A percentile compares a stretch with the other conserved stretches of the same genome.
Conservation (phyloP, 306 rosid genomes). For the Herpetospermum pedunculosum region DNA sequence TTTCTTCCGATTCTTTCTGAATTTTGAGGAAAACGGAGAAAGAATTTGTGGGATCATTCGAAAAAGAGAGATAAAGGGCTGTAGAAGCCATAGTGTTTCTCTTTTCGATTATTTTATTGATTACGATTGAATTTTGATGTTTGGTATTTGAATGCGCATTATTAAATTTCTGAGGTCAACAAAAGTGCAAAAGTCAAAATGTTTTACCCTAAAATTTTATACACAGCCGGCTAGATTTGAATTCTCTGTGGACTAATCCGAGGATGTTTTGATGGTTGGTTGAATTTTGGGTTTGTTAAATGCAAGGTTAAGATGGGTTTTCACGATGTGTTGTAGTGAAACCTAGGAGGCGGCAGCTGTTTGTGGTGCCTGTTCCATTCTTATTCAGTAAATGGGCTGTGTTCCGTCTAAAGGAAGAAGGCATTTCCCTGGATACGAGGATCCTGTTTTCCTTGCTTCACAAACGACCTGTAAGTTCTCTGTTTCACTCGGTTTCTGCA, state of each 20-base stretch:
- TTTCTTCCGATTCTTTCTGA: background rate
- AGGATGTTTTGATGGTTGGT: background rate
- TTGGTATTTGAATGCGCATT: background rate
- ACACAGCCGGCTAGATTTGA: background rate
- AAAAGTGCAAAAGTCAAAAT: background rate
- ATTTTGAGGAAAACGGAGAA: background rate
- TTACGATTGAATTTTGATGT: background rate
- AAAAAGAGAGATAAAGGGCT: background rate
- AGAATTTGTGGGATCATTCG: background rate
- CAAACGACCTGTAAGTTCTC: constrained; percentile 69
- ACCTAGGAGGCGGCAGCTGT: background rate
- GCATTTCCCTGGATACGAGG: constrained; percentile 36
- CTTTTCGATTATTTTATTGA: background rate
- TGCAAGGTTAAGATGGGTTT: background rate
- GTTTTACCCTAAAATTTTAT: background rate
- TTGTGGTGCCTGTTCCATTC: background rate
- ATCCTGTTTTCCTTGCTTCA: constrained; percentile 52
- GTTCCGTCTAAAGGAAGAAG: constrained; percentile 37
- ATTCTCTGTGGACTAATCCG: background rate
- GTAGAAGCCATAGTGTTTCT: background rate
- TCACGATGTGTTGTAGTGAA: background rate
- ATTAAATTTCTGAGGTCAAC: background rate
- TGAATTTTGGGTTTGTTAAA: constrained; percentile 2
- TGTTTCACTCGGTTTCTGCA: background rate
- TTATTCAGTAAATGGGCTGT: constrained; percentile 66